A percentile compares a stretch with the other conserved stretches of the same genome.
phyloP scores from a whole-genome alignment of 169 alveolate genomes.

The Theileria parva region DNA sequence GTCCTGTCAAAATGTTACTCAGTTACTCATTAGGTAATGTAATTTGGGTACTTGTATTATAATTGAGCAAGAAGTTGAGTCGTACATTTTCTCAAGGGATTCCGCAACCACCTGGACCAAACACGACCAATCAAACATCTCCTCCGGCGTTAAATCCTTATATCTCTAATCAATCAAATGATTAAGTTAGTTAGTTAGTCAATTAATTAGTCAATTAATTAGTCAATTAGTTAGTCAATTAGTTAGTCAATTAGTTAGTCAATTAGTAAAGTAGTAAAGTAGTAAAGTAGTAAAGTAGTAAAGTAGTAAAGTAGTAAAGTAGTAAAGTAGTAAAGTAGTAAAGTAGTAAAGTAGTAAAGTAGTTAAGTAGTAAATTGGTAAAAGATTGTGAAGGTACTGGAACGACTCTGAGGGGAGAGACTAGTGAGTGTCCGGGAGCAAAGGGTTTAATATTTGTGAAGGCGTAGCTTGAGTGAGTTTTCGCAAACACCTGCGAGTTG shows the following conservation, averaged over 20 bases:
- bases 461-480: slow-evolving; percentile 62
- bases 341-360: no score
- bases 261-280: no score
- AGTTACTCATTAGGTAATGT: not conserved
- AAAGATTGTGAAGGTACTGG: slow-evolving; percentile 28
- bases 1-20: slow-evolving; percentile 71
- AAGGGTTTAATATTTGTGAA: slow-evolving; percentile 75
- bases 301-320: no score
- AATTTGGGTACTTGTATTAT: slow-evolving; percentile 41
- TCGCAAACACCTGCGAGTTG: slow-evolving; percentile 68
- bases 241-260: no score
- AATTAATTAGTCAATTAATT: no score
- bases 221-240: no score
- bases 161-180: slow-evolving; percentile 28
- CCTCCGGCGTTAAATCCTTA: slow-evolving; percentile 58
- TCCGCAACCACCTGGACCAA: slow-evolving; percentile 59
- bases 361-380: not conserved
- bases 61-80: slow-evolving; percentile 43
- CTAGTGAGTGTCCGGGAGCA: slow-evolving; percentile 75
- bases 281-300: no score
- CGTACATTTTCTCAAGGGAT: slow-evolving; percentile 56
- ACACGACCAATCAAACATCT: slow-evolving; percentile 38
- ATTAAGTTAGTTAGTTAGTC: not conserved
- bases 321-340: no score
- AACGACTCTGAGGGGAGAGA: slow-evolving; percentile 70